Percentiles rank a stretch among this genome's conserved stretches.
Evolutionary conservation across 75 land plant species (phyloP).

Genomic region (Adiantum capillusveneris): DNA sequence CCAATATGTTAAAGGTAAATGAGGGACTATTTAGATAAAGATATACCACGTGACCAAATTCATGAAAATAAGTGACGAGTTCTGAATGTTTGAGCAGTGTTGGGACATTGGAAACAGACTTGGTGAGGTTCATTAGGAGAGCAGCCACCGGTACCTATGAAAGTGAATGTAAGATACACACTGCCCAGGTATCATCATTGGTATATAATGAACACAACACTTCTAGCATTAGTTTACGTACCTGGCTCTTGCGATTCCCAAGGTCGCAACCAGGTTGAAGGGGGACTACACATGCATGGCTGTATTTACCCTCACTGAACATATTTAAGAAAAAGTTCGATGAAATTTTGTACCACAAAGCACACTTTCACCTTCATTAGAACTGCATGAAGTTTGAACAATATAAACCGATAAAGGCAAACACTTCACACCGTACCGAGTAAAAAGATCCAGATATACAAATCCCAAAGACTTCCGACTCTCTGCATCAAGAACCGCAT

Average conservation of each 20-base stretch:
- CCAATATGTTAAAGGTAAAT: no score
- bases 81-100: slow-evolving; percentile 62
- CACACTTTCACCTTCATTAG: background rate
- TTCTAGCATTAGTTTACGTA: background rate
- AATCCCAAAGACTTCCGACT: slow-evolving; percentile 62
- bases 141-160: slow-evolving; percentile 72
- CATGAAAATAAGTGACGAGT: slow-evolving; percentile 75
- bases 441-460: slow-evolving; percentile 69
- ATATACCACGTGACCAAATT: slow-evolving; percentile 91
- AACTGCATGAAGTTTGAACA: background rate
- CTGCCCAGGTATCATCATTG: no score
- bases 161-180: background rate
- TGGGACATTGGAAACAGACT: slow-evolving; percentile 38
- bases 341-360: no score
- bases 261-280: slow-evolving; percentile 61
- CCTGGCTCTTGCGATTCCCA: background rate
- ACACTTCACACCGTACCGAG: no score
- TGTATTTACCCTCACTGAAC: slow-evolving; percentile 84
- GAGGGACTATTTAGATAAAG: no score
- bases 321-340: background rate
- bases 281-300: slow-evolving; percentile 75
- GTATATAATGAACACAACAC: background rate
- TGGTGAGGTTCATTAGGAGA: slow-evolving; percentile 56
- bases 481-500: slow-evolving; percentile 54
- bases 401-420: no score